These are phyloP conservation scores for Mariannaea sp. DNA, from an alignment of 2,329 filamentous ascomycete species.

Conservation along the genomic window DNA sequence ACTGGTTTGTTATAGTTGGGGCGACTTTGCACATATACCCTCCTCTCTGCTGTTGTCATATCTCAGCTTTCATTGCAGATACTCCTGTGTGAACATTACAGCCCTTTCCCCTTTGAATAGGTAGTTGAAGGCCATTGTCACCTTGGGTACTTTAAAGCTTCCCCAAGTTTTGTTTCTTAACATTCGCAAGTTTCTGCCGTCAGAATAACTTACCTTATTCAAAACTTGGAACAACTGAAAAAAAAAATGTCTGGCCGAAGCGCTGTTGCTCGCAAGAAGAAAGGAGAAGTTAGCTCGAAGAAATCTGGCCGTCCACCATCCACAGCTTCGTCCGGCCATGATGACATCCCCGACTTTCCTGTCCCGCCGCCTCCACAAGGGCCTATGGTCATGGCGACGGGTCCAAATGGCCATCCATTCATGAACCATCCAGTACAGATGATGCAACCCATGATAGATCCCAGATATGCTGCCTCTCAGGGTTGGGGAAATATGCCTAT, in stretches of 20 bases:
- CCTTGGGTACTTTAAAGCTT: no score
- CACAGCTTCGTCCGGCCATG: constrained; percentile 45
- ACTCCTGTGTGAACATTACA: no score
- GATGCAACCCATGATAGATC: constrained; percentile 15
- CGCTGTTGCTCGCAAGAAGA: constrained; percentile 63
- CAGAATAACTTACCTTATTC: background rate
- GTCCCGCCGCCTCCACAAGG: constrained; percentile 41
- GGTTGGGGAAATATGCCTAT: constrained; percentile 13
- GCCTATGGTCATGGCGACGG: constrained; percentile 41
- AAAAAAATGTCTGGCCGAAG: constrained; percentile 60
- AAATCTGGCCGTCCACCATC: constrained; percentile 45
- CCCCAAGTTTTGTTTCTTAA: no score
- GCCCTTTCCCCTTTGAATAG: no score
- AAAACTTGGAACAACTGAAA: background rate
- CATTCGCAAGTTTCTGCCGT: no score
- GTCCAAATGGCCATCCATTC: constrained; percentile 50
- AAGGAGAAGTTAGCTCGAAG: constrained; percentile 52
- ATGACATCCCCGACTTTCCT: constrained; percentile 48
- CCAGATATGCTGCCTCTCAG: constrained; percentile 4
- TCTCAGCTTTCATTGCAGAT: no score
- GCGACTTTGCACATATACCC: no score
- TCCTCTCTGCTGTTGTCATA: no score
- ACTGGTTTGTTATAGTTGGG: background rate
- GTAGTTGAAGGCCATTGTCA: no score
- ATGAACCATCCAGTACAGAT: constrained; percentile 37